Evolutionary conservation across 2,329 filamentous ascomycete species (phyloP).

Genomic region (Paecilomyces fulvus): DNA sequence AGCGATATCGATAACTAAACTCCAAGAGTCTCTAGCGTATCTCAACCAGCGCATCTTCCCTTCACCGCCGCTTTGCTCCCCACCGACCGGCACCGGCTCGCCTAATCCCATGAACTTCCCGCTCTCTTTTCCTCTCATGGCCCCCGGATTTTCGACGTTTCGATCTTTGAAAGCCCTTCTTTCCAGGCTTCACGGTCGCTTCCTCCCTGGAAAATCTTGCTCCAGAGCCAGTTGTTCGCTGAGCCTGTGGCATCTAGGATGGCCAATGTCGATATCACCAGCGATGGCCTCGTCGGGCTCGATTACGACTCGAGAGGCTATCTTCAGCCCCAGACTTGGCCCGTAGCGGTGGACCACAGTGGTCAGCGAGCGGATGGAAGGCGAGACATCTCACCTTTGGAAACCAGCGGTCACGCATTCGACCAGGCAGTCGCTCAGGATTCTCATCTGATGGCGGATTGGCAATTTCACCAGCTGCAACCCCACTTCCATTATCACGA

Average conservation of each 20-base stretch:
- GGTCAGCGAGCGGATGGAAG: constrained; percentile 27
- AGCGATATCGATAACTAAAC: constrained; percentile 17
- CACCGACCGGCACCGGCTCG: constrained; percentile 30
- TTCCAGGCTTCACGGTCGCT: constrained; percentile 14
- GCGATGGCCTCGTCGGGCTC: constrained; percentile 38
- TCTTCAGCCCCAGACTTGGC: constrained; percentile 35
- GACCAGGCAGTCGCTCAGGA: constrained; percentile 37
- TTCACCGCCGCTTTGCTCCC: constrained; percentile 38
- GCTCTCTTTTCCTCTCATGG: constrained; percentile 18
- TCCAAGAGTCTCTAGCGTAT: constrained; percentile 30
- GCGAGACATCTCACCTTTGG: constrained; percentile 35
- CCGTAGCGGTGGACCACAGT: constrained; percentile 34
- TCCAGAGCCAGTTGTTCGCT: constrained; percentile 7
- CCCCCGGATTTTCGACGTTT: constrained; percentile 22
- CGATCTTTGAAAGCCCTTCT: constrained; percentile 20
- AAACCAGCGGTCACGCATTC: constrained; percentile 35
- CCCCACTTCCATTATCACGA: constrained; percentile 37
- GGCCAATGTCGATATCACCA: constrained; percentile 37
- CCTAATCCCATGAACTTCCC: constrained; percentile 23
- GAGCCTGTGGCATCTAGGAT: constrained; percentile 22
- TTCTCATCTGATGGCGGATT: constrained; percentile 37
- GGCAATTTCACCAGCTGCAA: constrained; percentile 37
- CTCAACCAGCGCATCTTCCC: constrained; percentile 17
- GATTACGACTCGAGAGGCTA: constrained; percentile 42
- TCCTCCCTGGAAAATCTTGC: constrained; percentile 3